Evolutionary conservation across 2,329 filamentous ascomycete species (phyloP), one percentile per base, ranked within the genome.

Genomic region (Mariannaea elegans): DNA sequence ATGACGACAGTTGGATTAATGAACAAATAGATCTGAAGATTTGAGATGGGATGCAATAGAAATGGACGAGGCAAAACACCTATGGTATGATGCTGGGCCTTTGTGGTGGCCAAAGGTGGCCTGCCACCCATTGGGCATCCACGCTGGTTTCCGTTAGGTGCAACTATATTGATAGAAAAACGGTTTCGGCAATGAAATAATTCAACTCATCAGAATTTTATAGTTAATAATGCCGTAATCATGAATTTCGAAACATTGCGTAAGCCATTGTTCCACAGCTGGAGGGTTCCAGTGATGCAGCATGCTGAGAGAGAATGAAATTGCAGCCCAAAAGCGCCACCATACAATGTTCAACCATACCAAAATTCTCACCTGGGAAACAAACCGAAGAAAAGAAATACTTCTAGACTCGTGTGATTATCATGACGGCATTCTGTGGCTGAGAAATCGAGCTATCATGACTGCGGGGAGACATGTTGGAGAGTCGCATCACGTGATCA

Each of bases 391-490:
- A 39, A 23, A 38, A 21, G 42, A 46, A 56, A 57, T n/a, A 41
- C 16, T 2, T n/a, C 3, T 3, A 9, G 4, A 14, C 2, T 14
- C 6, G 8, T 7, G 23, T 19, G 9, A 39, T 39, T 7, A 21
- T 16, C 18, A 45, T 45, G 14, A 50, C 18, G 9, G 23, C 21
- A 18, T 44, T 14, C 36, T 24, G 38, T 59, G 56, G 32, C 44
- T 29, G 39, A 18, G 23, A 24, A 18, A n/a, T 41, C 12, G 36
- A 55, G 51, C 47, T 58, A 69, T 69, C 67, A 70, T 70, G 67
- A 70, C 65, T 68, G 67, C 67, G 67, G 67, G 67, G 67, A 69
- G 31, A 12, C 21, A 23, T 41, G 21, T n/a, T n/a, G 34, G 18
- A 19, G 13, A 19, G 32, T 7, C 4, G 2, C 4, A 18, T 70